Evolutionary conservation across 2,329 filamentous ascomycete genomes (phyloP).

Genomic region (Calonectria hongkongensis): DNA sequence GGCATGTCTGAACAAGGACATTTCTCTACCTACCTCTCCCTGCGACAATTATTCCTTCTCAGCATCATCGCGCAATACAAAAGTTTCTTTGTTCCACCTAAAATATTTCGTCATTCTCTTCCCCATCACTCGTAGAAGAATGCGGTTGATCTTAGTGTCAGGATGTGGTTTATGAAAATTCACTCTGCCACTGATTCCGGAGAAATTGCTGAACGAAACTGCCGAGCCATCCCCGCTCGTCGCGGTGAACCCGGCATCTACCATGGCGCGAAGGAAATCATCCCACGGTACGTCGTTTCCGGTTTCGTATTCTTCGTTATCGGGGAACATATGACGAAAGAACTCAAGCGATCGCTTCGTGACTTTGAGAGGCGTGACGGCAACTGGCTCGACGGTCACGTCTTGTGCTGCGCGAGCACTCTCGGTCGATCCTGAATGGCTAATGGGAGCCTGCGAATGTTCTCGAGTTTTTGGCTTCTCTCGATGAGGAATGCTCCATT

Average conservation of each 20-base stretch:
- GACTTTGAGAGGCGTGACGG: not conserved
- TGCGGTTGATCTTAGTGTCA: conserved; percentile 32
- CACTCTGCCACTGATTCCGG: conserved; percentile 11
- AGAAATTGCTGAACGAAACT: conserved; percentile 22
- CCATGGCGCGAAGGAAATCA: conserved; percentile 35
- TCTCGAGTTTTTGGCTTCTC: conserved; percentile 4
- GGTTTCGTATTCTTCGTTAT: conserved; percentile 23
- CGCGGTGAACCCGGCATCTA: conserved; percentile 32
- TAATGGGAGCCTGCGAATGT: not conserved
- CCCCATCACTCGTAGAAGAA: conserved; percentile 34
- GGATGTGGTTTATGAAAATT: conserved; percentile 38
- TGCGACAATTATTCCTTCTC: not conserved
- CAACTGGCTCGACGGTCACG: not conserved
- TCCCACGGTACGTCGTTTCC: conserved; percentile 31
- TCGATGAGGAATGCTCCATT: not conserved
- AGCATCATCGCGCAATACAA: conserved; percentile 3
- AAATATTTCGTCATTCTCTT: conserved; percentile 31
- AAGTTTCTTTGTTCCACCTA: conserved; percentile 57
- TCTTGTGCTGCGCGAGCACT: not conserved
- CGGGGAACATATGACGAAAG: conserved; percentile 34
- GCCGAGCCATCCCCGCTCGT: conserved; percentile 27
- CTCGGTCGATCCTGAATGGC: not conserved
- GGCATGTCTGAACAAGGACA: no score
- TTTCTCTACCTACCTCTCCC: no score
- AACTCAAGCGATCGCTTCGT: conserved; percentile 16